Conservation (phyloP, 768 basidiomycete species). For the Kwoniella sp. region DNA sequence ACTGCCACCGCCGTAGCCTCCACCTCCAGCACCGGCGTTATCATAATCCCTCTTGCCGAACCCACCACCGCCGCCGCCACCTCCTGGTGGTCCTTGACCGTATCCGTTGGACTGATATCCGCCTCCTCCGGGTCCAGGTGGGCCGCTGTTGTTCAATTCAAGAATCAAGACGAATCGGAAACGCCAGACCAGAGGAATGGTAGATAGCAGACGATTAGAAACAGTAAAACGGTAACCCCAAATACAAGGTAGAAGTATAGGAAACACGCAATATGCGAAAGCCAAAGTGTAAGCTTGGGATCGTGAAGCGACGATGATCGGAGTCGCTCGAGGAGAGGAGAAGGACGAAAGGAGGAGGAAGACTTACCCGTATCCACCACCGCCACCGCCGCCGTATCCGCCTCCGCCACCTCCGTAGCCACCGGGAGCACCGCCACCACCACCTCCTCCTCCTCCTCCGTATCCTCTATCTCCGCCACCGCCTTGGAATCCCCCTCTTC, state of each 20-base stretch:
- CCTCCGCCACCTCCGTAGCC: slow-evolving; percentile 58
- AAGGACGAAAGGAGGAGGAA: background rate
- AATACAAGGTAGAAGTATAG: background rate
- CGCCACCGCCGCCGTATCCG: slow-evolving; percentile 48
- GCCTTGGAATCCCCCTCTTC: slow-evolving; percentile 58
- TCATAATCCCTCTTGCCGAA: slow-evolving; percentile 46
- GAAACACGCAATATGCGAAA: background rate
- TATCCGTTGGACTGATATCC: slow-evolving; percentile 25
- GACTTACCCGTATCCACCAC: slow-evolving; percentile 38
- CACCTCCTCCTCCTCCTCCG: slow-evolving; percentile 23
- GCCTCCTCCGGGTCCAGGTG: slow-evolving; percentile 25
- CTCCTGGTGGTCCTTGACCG: slow-evolving; percentile 36
- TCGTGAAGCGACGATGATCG: background rate
- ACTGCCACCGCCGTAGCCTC: slow-evolving; percentile 2
- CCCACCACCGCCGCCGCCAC: slow-evolving; percentile 38
- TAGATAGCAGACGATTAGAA: too few species aligned
- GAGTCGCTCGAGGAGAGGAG: background rate
- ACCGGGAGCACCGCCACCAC: slow-evolving; percentile 21
- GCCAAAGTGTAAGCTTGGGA: background rate
- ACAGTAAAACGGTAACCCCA: too few species aligned
- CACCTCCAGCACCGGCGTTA: slow-evolving; percentile 22
- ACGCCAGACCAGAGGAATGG: too few species aligned
- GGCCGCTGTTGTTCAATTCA: slow-evolving; percentile 7
- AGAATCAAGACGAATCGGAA: too few species aligned
- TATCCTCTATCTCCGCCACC: slow-evolving; percentile 38